Evolutionary conservation across 2,329 filamentous ascomycete genomes (phyloP).

Genomic region (Calonectria multiphialidica): DNA sequence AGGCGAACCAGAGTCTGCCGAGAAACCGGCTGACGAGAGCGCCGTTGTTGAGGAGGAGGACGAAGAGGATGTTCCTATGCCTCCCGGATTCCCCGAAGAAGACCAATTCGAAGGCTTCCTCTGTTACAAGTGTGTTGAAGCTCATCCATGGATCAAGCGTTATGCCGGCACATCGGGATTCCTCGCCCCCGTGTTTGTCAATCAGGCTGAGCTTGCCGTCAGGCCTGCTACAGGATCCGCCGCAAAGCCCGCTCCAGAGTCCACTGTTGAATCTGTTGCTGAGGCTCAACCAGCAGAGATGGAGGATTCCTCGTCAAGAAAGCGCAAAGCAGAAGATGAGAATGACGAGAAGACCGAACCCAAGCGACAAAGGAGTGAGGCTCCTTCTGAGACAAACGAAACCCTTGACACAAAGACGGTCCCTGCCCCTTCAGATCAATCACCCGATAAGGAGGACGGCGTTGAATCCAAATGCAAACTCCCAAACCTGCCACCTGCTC

Average conservation of each 20-base stretch:
- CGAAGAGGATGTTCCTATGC: conserved; percentile 75
- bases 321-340: conserved; percentile 75
- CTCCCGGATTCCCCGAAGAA: conserved; percentile 88
- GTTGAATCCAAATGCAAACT: conserved; percentile 66
- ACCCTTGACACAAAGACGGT: neutral
- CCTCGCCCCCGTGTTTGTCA: conserved; percentile 75
- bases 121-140: conserved; percentile 93
- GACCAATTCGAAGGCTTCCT: conserved; percentile 91
- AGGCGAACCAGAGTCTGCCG: conserved; percentile 36
- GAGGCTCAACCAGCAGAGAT: conserved; percentile 10
- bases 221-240: neutral
- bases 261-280: neutral
- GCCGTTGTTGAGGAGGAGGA: conserved; percentile 55
- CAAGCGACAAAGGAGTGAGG: conserved; percentile 67
- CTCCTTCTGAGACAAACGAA: conserved; percentile 19
- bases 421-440: conserved; percentile 27
- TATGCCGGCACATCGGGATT: conserved; percentile 88
- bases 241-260: neutral
- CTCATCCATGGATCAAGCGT: conserved; percentile 90
- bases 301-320: conserved; percentile 58
- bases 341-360: conserved; percentile 49
- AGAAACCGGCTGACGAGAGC: conserved; percentile 19
- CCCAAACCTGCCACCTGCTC: conserved; percentile 66
- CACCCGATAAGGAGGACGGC: conserved; percentile 17
- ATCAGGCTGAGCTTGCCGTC: conserved; percentile 26